Evolutionary conservation across 805 yeast species (phyloP), one percentile per base, ranked within the genome.

Genomic region (Lachancea fermentati): DNA sequence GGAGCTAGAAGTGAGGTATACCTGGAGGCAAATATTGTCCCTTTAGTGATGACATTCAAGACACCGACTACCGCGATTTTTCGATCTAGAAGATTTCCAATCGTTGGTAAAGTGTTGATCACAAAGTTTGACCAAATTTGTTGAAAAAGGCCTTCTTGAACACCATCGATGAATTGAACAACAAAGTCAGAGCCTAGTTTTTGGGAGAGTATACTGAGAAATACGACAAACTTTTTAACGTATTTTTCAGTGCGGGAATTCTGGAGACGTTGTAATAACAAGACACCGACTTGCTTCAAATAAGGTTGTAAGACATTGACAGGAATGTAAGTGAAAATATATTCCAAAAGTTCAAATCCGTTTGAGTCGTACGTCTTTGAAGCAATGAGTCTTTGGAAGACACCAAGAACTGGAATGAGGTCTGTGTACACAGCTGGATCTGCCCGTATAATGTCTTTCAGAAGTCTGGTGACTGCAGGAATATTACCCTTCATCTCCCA

Each of bases 401-500:
- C 95, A 30, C 99, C 99, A 30, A 93, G 68, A 22, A 93, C 75
- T 3, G 97, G 95, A 26, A 84, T 75, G 31, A 87, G 59, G 36
- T 71, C 73, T n/a, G 55, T 51, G 34, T 65, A 71, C 2, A 62
- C 51, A 2, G 50, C 39, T 7, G 54, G 50, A 30, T 70, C 70
- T 13, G 59, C 58, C 19, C 60, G 54, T n/a, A 79, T 64, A 15
- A 91, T 79, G 5, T 86, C 79, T 41, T 78, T 73, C 30, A 93
- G 67, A 37, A 93, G 68, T 51, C 96, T 76, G 0, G 94, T 81
- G 15, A 91, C 77, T 2, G 96, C 97, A 2, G 98, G 98, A 26
- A 91, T 79, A 51, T 91, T 93, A 12, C 97, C 98, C 48, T 79
- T 73, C 45, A 76, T 77, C 60, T 93, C 97, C 98, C 98, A 93